These are phyloP conservation scores for Rhizopus sp. DNA, from an alignment of 371 early-diverging fungal genomes.

Conservation along the genomic window DNA sequence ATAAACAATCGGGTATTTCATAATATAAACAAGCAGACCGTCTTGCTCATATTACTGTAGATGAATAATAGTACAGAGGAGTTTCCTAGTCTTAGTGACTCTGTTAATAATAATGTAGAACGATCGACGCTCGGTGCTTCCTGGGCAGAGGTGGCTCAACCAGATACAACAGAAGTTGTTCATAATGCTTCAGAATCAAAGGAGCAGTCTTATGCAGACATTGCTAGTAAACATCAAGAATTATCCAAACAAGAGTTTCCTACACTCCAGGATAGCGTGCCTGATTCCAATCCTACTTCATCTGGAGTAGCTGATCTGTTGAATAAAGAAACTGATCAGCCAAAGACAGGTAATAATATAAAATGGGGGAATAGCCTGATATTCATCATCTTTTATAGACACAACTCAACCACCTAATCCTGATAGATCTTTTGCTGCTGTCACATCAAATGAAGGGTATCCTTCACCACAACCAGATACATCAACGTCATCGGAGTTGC, in stretches of 20 bases:
- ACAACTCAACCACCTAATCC: constrained; percentile 39
- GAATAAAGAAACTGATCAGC: not conserved
- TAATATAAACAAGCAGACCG: not conserved
- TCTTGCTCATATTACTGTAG: not conserved
- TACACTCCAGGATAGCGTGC: constrained; percentile 29
- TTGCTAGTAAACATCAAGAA: constrained; percentile 26
- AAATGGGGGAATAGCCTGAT: not conserved
- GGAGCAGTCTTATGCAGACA: constrained; percentile 25
- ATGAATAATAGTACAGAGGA: constrained; percentile 22
- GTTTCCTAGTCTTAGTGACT: constrained; percentile 28
- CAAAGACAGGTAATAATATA: not conserved
- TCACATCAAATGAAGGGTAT: constrained; percentile 39
- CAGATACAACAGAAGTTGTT: constrained; percentile 2
- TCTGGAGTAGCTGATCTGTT: constrained; percentile 39
- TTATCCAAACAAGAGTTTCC: constrained; percentile 34
- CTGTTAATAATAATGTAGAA: constrained; percentile 4
- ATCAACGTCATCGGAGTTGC: not conserved
- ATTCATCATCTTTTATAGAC: constrained; percentile 9
- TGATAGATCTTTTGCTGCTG: constrained; percentile 42
- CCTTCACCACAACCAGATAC: constrained; percentile 27
- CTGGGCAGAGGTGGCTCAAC: constrained; percentile 34
- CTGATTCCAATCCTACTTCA: constrained; percentile 17
- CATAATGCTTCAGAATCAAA: constrained; percentile 5
- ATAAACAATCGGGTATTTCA: not conserved
- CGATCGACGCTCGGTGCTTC: constrained; percentile 21